A percentile compares a stretch with the other conserved stretches of the same genome.
phyloP scores from a whole-genome alignment of 768 basidiomycete species.

The Clavulina sp. region DNA sequence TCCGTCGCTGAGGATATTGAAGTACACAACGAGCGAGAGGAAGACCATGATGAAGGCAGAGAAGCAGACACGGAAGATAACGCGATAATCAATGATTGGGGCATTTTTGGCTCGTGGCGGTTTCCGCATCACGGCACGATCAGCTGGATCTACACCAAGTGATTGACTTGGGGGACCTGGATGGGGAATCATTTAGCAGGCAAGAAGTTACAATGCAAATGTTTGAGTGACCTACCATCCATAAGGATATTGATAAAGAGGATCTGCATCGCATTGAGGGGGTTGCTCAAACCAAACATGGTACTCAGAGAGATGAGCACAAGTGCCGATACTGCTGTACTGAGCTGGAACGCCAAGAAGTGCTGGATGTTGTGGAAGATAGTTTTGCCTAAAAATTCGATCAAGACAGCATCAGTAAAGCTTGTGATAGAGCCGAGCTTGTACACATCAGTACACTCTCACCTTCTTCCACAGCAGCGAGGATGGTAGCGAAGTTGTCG shows the following conservation, averaged over 20 bases:
- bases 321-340: conserved; percentile 90
- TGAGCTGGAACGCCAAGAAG: conserved; percentile 91
- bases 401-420: not conserved
- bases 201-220: not conserved
- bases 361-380: conserved; percentile 99
- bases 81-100: conserved; percentile 57
- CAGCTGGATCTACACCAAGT: conserved; percentile 90
- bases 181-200: conserved; percentile 5
- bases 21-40: conserved; percentile 77
- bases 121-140: conserved; percentile 78
- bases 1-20: conserved; percentile 67
- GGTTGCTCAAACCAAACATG: conserved; percentile 74
- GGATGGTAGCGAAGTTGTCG: conserved; percentile 89
- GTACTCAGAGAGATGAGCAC: conserved; percentile 92
- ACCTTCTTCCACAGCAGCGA: conserved; percentile 92
- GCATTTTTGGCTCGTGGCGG: conserved; percentile 89
- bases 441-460: conserved; percentile 8
- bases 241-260: conserved; percentile 98
- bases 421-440: not conserved
- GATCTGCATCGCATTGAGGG: conserved; percentile 96
- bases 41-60: conserved; percentile 82
- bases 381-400: conserved; percentile 49
- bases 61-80: conserved; percentile 74
- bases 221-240: conserved; percentile 46
- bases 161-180: conserved; percentile 87